Conservation (phyloP, 73 alveolate genomes). For the Diophrys sp. region DNA sequence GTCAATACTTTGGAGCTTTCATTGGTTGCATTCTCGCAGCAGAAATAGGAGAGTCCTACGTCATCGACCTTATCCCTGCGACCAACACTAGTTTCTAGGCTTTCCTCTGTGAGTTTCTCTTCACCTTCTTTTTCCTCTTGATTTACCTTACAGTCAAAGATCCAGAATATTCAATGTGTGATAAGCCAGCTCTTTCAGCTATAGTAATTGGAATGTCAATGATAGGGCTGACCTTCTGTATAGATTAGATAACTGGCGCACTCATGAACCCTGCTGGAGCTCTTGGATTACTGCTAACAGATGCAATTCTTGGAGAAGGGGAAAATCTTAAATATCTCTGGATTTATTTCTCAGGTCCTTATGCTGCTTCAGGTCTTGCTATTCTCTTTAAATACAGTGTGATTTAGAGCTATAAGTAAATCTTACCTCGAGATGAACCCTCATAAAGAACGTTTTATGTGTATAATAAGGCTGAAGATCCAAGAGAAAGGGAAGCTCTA, state of each 20-base stretch:
- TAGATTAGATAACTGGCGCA: neutral
- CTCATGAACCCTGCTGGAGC: neutral
- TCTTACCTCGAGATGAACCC: neutral
- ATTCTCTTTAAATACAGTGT: neutral
- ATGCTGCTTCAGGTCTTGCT: neutral
- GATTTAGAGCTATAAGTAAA: neutral
- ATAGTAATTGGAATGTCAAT: neutral
- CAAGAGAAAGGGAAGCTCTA: no score
- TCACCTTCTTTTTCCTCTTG: neutral
- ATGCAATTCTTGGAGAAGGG: neutral
- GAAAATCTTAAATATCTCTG: neutral
- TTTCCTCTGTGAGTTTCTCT: neutral
- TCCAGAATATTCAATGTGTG: neutral
- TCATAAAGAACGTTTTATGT: no score
- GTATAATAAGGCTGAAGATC: no score
- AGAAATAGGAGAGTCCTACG: neutral
- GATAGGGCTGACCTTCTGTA: neutral
- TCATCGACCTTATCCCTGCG: neutral
- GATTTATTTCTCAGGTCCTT: neutral
- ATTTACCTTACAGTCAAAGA: neutral
- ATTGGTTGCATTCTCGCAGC: neutral
- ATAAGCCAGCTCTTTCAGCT: no score
- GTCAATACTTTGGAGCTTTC: neutral
- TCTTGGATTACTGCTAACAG: neutral
- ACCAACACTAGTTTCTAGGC: neutral